Base-by-base conservation (phyloP, 768 basidiomycete genomes). In the Termitomyces eurrhizus region DNA sequence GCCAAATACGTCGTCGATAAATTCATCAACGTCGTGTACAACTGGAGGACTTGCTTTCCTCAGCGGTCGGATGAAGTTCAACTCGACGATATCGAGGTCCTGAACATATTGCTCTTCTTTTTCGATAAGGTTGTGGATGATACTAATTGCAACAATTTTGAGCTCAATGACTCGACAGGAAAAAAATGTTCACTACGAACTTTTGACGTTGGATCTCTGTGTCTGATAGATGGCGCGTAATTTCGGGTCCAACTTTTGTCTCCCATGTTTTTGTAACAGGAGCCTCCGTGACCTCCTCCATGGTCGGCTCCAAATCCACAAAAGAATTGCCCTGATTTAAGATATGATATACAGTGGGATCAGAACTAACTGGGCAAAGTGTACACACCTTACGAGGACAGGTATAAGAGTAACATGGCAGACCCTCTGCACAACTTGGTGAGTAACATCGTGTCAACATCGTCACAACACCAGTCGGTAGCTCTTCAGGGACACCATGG, bases 361-460 rank as follows among this genome's bases (percentile, higher is more conserved):
- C 52, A 61, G 63, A 26, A 24, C 39, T 18, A 26, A 24, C 39
- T 18, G 36, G 12, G 16, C 16, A 42, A 44, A 16, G 16, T 26
- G 21, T 53, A 41, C 70, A 52, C 62, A 89, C 90, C 73, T 80
- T 83, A 63, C 85, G 79, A 18, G 91, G 91, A 75, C 95, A 97
- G 8, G 83, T 79, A 72, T 83, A 89, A 3, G 92, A 85, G 72
- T 95, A 97, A 71, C 95, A 97, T 3, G 86, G 80, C 14, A 76
- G 73, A 29, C 89, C 92, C 36, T 93, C 93, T 45, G 82, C 83
- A 70, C 95, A 98, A 61, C 85, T 88, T 0, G 93, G 87, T 1
- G 90, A 86, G 73, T 96, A 98, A 71, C 97, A 99, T 65, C 86
- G 83, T 6, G 95, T 96, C 61, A 97, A 76, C 74, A 89, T 85